These are phyloP conservation scores for Manihot esculenta DNA, from an alignment of 441 rosid species.

Conservation along the genomic window DNA sequence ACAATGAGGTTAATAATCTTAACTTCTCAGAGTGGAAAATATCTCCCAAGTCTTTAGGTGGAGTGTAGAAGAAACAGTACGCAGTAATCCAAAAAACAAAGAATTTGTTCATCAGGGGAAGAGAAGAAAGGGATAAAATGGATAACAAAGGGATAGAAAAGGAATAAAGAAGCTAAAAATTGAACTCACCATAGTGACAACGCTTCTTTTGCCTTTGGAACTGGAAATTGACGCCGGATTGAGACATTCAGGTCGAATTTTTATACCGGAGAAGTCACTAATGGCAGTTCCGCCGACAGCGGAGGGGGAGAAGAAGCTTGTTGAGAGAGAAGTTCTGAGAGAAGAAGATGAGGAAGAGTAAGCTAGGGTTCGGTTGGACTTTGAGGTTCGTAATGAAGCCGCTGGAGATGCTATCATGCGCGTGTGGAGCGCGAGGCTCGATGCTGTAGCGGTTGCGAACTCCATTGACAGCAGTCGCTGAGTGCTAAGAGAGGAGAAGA, in stretches of 20 bases:
- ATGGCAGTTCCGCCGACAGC: conserved; percentile 42
- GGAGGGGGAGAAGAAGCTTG: conserved; percentile 44
- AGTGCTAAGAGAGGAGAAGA: background rate
- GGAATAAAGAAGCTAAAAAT: background rate
- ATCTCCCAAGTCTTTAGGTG: no score
- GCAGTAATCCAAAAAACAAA: no score
- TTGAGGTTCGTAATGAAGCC: conserved; percentile 29
- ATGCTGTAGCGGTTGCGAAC: conserved; percentile 54
- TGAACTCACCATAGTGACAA: conserved; percentile 59
- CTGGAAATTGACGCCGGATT: conserved; percentile 45
- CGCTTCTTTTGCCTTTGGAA: conserved; percentile 62
- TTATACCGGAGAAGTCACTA: conserved; percentile 52
- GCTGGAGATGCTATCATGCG: conserved; percentile 36
- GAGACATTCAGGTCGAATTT: conserved; percentile 49
- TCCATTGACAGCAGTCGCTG: conserved; percentile 39
- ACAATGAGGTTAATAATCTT: no score
- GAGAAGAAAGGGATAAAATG: no score
- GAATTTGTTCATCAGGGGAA: no score
- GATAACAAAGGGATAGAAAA: no score
- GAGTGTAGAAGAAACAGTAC: no score
- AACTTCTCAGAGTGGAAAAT: no score
- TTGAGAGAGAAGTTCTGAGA: conserved; percentile 45
- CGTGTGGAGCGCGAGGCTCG: conserved; percentile 45
- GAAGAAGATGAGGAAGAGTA: conserved; percentile 28
- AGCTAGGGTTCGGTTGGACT: conserved; percentile 19